A percentile compares a stretch with the other conserved stretches of the same genome.
phyloP scores from a whole-genome alignment of 129 eudicot species.

The Artemisia annua region DNA sequence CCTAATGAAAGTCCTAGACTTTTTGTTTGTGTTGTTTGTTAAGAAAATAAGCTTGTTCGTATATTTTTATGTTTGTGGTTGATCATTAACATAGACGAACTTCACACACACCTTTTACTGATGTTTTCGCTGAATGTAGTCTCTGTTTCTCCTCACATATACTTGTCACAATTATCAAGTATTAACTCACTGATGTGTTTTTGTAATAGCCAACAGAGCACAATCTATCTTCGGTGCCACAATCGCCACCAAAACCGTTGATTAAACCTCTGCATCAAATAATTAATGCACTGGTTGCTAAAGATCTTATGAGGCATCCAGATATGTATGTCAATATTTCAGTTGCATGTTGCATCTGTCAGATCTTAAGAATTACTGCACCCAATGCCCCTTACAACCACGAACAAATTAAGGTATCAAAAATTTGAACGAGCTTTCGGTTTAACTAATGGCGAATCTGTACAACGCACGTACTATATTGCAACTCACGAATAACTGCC shows the following conservation, averaged over 20 bases:
- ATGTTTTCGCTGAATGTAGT: too few species aligned
- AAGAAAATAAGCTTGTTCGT: too few species aligned
- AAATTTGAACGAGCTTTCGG: neutral
- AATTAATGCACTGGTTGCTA: constrained; percentile 32
- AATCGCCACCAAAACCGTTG: neutral
- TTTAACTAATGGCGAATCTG: neutral
- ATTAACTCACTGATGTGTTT: too few species aligned
- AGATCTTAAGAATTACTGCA: constrained; percentile 39
- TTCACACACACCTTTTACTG: too few species aligned
- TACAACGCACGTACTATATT: neutral
- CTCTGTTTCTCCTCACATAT: too few species aligned
- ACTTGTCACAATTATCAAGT: too few species aligned
- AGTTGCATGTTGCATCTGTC: constrained; percentile 33
- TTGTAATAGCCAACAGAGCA: too few species aligned
- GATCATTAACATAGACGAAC: too few species aligned
- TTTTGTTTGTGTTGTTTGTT: too few species aligned
- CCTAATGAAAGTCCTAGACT: too few species aligned
- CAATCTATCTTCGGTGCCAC: neutral
- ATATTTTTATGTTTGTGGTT: too few species aligned
- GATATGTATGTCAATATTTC: constrained; percentile 33
- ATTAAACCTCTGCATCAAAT: constrained; percentile 24
- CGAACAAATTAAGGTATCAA: constrained; percentile 34
- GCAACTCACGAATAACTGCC: neutral
- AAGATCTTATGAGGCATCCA: constrained; percentile 21
- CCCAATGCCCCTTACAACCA: constrained; percentile 34